Conservation (phyloP, 805 yeast species). For the Wickerhamiella kazuoi region DNA sequence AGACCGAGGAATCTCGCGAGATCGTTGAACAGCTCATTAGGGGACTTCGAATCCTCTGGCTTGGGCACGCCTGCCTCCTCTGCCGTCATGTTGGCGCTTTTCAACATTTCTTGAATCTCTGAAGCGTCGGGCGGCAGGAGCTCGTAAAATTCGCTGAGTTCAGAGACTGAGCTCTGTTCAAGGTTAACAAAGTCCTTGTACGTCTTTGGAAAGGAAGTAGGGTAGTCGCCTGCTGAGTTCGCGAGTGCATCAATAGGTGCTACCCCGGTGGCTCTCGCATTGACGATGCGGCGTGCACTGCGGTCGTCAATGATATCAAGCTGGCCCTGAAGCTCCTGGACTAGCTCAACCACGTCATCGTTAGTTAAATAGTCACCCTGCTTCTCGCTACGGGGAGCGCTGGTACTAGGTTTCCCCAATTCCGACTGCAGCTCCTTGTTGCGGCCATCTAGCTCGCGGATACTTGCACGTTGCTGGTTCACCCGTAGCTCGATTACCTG, state of each 20-base stretch:
- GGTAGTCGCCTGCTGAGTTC: slow-evolving; percentile 59
- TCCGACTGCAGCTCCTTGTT: slow-evolving; percentile 16
- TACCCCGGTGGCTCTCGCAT: slow-evolving; percentile 31
- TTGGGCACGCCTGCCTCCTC: slow-evolving; percentile 31
- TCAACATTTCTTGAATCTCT: slow-evolving; percentile 32
- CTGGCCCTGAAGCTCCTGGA: slow-evolving; percentile 80
- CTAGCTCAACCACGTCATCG: slow-evolving; percentile 73
- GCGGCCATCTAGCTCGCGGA: slow-evolving; percentile 11
- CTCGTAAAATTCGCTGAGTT: slow-evolving; percentile 57
- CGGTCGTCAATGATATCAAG: slow-evolving; percentile 60
- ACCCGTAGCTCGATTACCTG: slow-evolving; percentile 58
- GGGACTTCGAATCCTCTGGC: slow-evolving; percentile 14
- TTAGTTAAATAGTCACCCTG: slow-evolving; percentile 34
- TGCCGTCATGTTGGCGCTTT: slow-evolving; percentile 14
- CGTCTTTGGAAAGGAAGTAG: slow-evolving; percentile 40
- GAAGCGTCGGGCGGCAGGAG: slow-evolving; percentile 50
- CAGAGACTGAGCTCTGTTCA: slow-evolving; percentile 29
- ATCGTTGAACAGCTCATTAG: slow-evolving; percentile 29
- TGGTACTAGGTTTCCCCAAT: slow-evolving; percentile 4
- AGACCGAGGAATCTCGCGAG: slow-evolving; percentile 57
- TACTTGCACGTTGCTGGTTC: slow-evolving; percentile 26
- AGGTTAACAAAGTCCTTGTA: slow-evolving; percentile 34
- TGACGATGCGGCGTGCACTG: slow-evolving; percentile 50
- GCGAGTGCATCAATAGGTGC: slow-evolving; percentile 45
- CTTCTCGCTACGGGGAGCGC: slow-evolving; percentile 1